phyloP scores from a whole-genome alignment of 495 filamentous ascomycete species.

The Penicillium salamii region DNA sequence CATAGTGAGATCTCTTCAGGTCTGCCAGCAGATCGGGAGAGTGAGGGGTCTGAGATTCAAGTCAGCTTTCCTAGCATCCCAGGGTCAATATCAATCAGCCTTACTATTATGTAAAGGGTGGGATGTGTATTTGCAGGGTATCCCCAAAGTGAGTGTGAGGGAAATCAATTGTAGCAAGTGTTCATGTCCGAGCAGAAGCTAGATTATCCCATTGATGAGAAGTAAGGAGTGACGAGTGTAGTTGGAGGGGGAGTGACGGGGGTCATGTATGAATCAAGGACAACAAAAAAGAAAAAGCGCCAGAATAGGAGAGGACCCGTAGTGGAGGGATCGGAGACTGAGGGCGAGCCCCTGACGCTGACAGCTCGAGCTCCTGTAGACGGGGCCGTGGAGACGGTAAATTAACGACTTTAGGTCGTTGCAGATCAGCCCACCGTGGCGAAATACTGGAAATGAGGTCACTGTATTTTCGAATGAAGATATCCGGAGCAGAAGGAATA shows the following conservation, averaged over 20 bases:
- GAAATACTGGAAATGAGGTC: constrained; percentile 1
- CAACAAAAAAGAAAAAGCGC: constrained; percentile 36
- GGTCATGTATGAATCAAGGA: constrained; percentile 20
- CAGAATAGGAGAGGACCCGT: constrained; percentile 41
- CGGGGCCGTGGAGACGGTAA: constrained; percentile 43
- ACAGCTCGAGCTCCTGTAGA: constrained; percentile 35
- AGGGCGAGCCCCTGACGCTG: constrained; percentile 43
- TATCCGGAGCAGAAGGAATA: not conserved
- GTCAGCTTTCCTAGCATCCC: constrained; percentile 14
- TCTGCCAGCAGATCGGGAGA: constrained; percentile 46
- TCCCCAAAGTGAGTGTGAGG: constrained; percentile 6
- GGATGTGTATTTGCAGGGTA: constrained; percentile 12
- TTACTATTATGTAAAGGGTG: constrained; percentile 22
- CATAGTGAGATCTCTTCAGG: constrained; percentile 52
- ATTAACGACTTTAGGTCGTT: constrained; percentile 27
- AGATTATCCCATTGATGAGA: constrained; percentile 10
- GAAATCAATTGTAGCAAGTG: constrained; percentile 20
- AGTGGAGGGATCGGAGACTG: constrained; percentile 35
- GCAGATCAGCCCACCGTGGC: constrained; percentile 30
- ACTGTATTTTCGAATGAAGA: not conserved
- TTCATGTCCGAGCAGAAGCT: constrained; percentile 18
- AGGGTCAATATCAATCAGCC: not conserved
- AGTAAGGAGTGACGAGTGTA: constrained; percentile 31
- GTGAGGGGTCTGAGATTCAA: constrained; percentile 10
- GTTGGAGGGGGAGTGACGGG: constrained; percentile 23